phyloP scores from a whole-genome alignment of 2,329 filamentous ascomycete genomes.

The Aspergillus arachidicola region DNA sequence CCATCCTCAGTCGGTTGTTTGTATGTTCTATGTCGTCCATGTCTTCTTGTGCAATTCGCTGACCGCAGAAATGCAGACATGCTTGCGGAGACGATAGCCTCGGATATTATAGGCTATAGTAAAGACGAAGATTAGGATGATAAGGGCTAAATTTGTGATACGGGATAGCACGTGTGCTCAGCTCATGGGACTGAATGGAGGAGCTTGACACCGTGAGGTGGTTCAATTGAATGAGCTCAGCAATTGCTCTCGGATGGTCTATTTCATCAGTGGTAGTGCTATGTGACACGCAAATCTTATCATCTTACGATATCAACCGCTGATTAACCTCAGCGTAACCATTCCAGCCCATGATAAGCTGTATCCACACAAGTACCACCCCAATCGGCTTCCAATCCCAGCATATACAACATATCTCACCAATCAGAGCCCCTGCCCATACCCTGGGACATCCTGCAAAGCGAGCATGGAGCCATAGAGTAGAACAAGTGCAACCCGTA shows the following conservation, averaged over 20 bases:
- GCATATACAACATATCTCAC: not conserved
- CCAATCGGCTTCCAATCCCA: not conserved
- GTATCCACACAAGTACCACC: not conserved
- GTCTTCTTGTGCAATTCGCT: slow-evolving; percentile 6
- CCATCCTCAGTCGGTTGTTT: slow-evolving; percentile 47
- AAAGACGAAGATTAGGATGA: not conserved
- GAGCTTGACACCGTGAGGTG: not conserved
- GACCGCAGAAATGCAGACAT: slow-evolving; percentile 32
- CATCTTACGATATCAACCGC: not conserved
- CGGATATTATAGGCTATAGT: slow-evolving; percentile 24
- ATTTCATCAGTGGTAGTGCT: not conserved
- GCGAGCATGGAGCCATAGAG: not conserved
- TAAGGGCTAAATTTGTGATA: not conserved
- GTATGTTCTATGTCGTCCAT: slow-evolving; percentile 23
- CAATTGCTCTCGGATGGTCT: not conserved
- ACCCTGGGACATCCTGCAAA: not conserved
- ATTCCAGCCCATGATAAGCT: not conserved
- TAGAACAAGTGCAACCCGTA: not conserved
- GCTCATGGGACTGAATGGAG: not conserved
- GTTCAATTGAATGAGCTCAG: not conserved
- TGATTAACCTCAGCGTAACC: not conserved
- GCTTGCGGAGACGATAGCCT: slow-evolving; percentile 48
- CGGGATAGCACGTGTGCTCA: not conserved
- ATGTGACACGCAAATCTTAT: not conserved
- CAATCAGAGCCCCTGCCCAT: not conserved